Evolutionary conservation across 805 yeast genomes (phyloP).

Genomic region (Kazachstania africana): DNA sequence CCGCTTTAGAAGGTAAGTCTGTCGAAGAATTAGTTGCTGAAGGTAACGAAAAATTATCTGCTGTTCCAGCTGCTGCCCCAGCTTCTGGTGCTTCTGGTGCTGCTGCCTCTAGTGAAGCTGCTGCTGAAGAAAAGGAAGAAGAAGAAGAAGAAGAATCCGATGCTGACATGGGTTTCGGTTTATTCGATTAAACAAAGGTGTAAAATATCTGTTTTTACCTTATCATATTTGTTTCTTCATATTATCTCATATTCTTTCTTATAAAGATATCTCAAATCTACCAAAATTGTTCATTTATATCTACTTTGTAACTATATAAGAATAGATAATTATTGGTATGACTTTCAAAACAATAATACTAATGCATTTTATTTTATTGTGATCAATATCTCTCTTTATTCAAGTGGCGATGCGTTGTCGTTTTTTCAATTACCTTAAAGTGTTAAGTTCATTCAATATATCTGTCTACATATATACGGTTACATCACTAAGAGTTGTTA

Average conservation of each 20-base stretch:
- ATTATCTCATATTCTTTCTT: too few relatives aligned
- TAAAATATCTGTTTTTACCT: not conserved
- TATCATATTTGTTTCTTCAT: not conserved
- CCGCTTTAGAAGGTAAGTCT: constrained; percentile 89
- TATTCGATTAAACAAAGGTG: constrained; percentile 86
- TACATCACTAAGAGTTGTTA: not conserved
- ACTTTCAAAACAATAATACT: too few relatives aligned
- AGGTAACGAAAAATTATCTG: constrained; percentile 93
- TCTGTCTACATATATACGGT: not conserved
- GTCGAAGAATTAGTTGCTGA: constrained; percentile 82
- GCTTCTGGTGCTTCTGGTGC: constrained; percentile 60
- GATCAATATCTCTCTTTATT: too few relatives aligned
- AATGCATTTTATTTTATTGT: too few relatives aligned
- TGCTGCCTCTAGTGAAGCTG: constrained; percentile 36
- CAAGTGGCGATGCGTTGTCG: too few relatives aligned
- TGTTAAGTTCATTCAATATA: too few relatives aligned
- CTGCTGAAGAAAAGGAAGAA: constrained; percentile 40
- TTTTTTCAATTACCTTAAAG: too few relatives aligned
- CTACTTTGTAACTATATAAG: too few relatives aligned
- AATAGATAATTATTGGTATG: too few relatives aligned
- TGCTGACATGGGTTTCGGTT: constrained; percentile 92
- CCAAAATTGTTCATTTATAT: too few relatives aligned
- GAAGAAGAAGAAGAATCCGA: constrained; percentile 60
- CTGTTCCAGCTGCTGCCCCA: constrained; percentile 97
- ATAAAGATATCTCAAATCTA: too few relatives aligned